Percentiles rank a stretch among this genome's conserved stretches.
phyloP scores from a whole-genome alignment of 1,139 yeast genomes.

The Lodderomyces orthopsilosis region DNA sequence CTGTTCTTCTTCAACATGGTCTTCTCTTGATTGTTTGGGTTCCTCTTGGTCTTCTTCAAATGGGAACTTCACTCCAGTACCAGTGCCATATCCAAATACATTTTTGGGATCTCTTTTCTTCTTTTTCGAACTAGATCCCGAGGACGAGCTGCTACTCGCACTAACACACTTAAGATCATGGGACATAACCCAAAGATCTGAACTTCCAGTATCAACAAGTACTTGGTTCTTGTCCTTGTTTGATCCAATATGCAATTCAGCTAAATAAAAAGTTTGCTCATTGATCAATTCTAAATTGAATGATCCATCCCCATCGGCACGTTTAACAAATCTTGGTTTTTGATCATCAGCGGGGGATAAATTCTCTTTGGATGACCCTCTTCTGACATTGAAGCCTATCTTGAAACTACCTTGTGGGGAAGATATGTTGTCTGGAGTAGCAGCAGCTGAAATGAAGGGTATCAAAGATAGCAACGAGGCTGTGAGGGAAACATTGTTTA shows the following conservation, averaged over 20 bases:
- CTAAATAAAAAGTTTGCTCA: constrained; percentile 48
- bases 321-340: constrained; percentile 19
- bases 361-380: constrained; percentile 22
- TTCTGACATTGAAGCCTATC: constrained; percentile 26
- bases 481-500: not conserved
- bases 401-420: constrained; percentile 13
- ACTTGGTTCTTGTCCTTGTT: constrained; percentile 29
- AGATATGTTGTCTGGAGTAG: not conserved
- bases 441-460: not conserved
- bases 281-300: constrained; percentile 40
- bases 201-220: constrained; percentile 46
- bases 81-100: constrained; percentile 6
- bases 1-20: not conserved
- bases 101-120: not conserved
- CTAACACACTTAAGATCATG: constrained; percentile 27
- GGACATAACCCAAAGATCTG: constrained; percentile 47
- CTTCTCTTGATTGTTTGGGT: constrained; percentile 1
- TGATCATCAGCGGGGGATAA: constrained; percentile 16
- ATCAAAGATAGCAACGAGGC: not conserved
- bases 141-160: not conserved
- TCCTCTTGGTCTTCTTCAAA: constrained; percentile 4
- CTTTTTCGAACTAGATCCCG: not conserved
- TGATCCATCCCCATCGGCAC: constrained; percentile 38
- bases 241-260: constrained; percentile 37
- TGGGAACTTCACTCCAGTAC: constrained; percentile 7